Base-by-base conservation (phyloP, 805 yeast genomes). In the Hanseniaspora thailandica region DNA sequence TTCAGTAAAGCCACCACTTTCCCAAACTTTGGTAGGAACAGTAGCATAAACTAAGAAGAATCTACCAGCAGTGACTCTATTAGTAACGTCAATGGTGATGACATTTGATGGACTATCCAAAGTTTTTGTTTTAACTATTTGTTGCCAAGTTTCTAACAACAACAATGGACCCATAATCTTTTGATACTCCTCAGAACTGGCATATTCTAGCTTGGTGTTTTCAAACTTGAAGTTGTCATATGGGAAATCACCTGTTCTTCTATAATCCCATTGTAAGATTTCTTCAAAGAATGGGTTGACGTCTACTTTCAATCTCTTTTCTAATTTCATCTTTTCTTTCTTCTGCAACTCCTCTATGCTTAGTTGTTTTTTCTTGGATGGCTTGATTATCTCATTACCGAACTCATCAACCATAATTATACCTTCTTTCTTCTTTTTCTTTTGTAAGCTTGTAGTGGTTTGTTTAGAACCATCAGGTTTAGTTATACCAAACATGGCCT, bases 131-230 rank as follows among this genome's bases (percentile, higher is more conserved):
- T 86, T 74, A 58, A 80, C 82, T 26, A 93, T 76, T 0, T 86
- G 84, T 62, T 89, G 95, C 97, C 97, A 94, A 57, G 95, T 85
- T 68, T 93, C 99, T 39, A 90, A 68, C 63, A 89, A 68, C 43
- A 93, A 69, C 41, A 93, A 71, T 0, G 98, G 98, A 58, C 82
- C 85, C 65, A 86, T 83, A 1, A 77, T 73, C 34, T 71, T 70
- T 46, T 76, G 76, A 62, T 94, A 93, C 2, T 84, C 87, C n/a
- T 69, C 70, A 4, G 80, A 79, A 48, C 76, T 69, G 0, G 61
- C 55, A 62, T 86, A 93, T 1, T 67, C 61, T 58, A 80, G 80
- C 28, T 76, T 75, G 5, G 86, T 82, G 1, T 66, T 61, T 3
- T 67, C 66, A 2, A 62, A 60, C 1, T 66, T 66, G 4, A 71